Base-by-base conservation (phyloP, 2,329 filamentous ascomycete species). In the Nemania bipapillata region DNA sequence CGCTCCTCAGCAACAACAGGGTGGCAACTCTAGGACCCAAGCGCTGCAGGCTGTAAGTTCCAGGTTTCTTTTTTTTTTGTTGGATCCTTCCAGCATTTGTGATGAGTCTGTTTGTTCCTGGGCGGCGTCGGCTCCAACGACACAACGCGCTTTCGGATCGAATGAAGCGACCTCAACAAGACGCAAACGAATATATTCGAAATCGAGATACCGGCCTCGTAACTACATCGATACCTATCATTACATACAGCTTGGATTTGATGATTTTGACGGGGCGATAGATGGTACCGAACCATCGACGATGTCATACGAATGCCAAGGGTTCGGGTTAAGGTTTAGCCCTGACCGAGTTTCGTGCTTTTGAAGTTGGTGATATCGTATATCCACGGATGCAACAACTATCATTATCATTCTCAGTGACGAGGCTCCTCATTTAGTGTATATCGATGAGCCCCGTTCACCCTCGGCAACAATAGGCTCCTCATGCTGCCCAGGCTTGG, bases 11-110 rank as follows among this genome's bases (percentile, higher is more conserved):
- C 80, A 81, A 74, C 80, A 81, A 74, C 80, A 83, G 80, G 82
- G 77, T 73, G 85, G 81, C 73, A 87, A 82, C 79, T 80, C 81
- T 69, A 81, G 87, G 80, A 85, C 87, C 63, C 83, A 86, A 73
- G 91, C 91, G 73, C 87, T 97, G 74, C 93, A 97, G 88, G 91
- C 91, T 83, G 93, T 97, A 91, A 86, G 92, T 90, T 66, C 68
- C n/a, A n/a, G n/a, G n/a, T n/a, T n/a, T n/a, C n/a, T n/a, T 64
- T 73, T 65, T 70, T 62, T 70, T 66, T 73, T 67, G 68, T 63
- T 22, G 32, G 26, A 32, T n/a, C 55, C 65, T 49, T 37, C 50
- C 3, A 24, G 63, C 35, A 45, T 60, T 69, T 68, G 26, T 26
- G 15, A 11, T 20, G 68, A 67, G 67, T 69, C 62, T 57, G 57